Evolutionary conservation across 257 asterid species (phyloP).

Genomic region (Solanum commersonii): DNA sequence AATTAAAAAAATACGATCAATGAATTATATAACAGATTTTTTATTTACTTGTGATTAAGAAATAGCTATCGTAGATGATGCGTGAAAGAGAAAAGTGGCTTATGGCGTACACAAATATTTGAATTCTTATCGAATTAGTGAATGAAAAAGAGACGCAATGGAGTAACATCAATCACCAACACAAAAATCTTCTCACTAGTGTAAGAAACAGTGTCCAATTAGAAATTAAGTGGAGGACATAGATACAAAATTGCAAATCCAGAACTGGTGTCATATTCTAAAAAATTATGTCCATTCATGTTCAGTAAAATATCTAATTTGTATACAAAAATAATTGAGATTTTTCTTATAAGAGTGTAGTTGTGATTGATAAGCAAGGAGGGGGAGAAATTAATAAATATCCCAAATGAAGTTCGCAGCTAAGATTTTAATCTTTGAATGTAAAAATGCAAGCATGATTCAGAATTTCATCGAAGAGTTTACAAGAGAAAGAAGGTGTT

Average conservation of each 20-base stretch:
- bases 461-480: constrained; percentile 1
- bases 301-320: neutral
- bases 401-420: neutral
- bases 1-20: neutral
- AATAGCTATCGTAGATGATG: neutral
- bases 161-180: neutral
- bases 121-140: neutral
- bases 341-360: neutral
- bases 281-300: neutral
- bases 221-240: neutral
- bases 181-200: neutral
- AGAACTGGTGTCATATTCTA: neutral
- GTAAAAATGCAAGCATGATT: neutral
- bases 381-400: neutral
- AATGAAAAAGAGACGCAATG: neutral
- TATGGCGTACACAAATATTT: neutral
- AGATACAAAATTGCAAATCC: neutral
- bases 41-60: neutral
- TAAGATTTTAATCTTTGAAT: neutral
- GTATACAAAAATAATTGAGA: neutral
- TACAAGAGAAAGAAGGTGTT: constrained; percentile 27
- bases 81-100: neutral
- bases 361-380: neutral
- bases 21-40: neutral
- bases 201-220: neutral